Evolutionary conservation across 2,329 filamentous ascomycete species (phyloP).

Genomic region (Botrytis tulipae): DNA sequence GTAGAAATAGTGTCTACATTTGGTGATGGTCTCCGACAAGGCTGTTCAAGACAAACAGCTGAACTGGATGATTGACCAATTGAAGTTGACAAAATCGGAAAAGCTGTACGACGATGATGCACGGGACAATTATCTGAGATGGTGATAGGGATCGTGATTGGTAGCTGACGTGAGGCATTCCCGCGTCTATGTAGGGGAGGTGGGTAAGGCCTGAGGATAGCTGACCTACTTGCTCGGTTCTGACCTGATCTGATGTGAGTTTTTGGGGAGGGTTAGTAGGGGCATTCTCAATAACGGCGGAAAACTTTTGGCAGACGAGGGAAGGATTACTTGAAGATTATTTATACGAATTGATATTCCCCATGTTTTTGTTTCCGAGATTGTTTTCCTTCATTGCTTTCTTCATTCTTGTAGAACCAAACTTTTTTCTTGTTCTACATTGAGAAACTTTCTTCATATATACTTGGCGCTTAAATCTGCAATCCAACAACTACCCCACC

Average conservation of each 20-base stretch:
- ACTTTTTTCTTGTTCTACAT: neutral
- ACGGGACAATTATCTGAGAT: neutral
- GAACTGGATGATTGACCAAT: slow-evolving; percentile 3
- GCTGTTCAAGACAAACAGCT: slow-evolving; percentile 5
- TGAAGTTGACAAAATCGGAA: neutral
- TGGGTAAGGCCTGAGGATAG: neutral
- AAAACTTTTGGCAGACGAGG: neutral
- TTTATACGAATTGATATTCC: slow-evolving; percentile 14
- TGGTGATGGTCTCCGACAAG: neutral
- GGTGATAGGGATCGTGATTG: slow-evolving; percentile 10
- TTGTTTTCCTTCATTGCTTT: neutral
- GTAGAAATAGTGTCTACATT: slow-evolving; percentile 2
- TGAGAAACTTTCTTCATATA: neutral
- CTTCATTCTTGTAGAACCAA: neutral
- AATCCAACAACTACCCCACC: neutral
- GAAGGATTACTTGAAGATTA: neutral
- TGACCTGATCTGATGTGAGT: slow-evolving; percentile 8
- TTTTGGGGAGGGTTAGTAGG: neutral
- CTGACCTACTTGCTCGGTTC: slow-evolving; percentile 8
- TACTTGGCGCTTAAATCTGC: slow-evolving; percentile 2
- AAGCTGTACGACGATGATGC: neutral
- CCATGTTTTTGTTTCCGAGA: neutral
- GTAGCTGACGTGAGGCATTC: slow-evolving; percentile 18
- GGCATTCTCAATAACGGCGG: neutral
- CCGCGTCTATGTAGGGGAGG: slow-evolving; percentile 1